Base-by-base conservation (phyloP, 2,329 filamentous ascomycete genomes). In the Ophiostoma ulmi region DNA sequence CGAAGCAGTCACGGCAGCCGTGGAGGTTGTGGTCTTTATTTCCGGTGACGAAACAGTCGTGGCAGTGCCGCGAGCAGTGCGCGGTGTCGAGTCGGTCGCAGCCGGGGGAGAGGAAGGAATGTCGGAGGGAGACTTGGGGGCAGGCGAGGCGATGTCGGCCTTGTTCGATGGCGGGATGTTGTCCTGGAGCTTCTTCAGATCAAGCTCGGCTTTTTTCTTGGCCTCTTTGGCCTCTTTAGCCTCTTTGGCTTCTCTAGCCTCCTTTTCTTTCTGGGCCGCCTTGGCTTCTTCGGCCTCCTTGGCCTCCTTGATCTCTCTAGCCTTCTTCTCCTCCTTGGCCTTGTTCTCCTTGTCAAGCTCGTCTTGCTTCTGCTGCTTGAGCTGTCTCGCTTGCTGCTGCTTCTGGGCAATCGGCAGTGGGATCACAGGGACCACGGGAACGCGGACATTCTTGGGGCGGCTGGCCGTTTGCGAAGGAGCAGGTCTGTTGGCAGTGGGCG, bases 331-430 rank as follows among this genome's bases (percentile, higher is more conserved):
- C 17, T 66, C 41, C 31, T 44, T 36, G 35, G 38, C 10, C 69
- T 70, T 48, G 13, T 71, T 31, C 39, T 69, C 58, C 39, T 69
- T 61, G 17, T 72, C 39, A 35, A 68, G 63, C 58, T 39, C 52
- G 38, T 55, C 44, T 38, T 68, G 63, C 61, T 66, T n/a, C 64
- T 70, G 44, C n/a, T 70, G 67, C 48, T 67, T 69, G 52, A 70
- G 69, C 61, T 72, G 72, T 61, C 69, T 52, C 69, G 71, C 67
- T 39, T 68, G 64, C 73, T 74, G 72, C 39, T 74, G 73, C 66
- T 72, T 71, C 41, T 74, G 71, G 22, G 69, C 70, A 3, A 74
- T 52, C 5, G 74, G 74, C 65, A 74, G 69, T 14, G 74, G 74
- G 39, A 74, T 74, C 38, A 72, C 73, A 26, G 74, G 74, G 11